Conservation (phyloP, 148 eudicot species). For the Talinum fruticosum region DNA sequence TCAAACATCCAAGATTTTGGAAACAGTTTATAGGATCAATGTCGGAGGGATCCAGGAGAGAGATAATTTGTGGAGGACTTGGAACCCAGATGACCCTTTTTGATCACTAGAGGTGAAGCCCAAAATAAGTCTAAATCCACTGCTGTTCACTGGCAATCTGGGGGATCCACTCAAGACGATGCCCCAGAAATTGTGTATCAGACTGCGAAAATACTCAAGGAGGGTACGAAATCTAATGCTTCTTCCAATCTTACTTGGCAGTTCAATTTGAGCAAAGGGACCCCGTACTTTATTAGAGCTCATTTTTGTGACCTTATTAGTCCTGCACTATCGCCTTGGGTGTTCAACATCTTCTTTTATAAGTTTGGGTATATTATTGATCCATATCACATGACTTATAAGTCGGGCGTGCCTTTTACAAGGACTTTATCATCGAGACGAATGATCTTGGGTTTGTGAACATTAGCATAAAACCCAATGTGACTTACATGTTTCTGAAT, state of each 20-base stretch:
- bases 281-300: slow-evolving; percentile 24
- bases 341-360: slow-evolving; percentile 29
- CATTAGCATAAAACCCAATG: slow-evolving; percentile 29
- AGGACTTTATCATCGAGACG: slow-evolving; percentile 34
- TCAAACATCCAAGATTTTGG: slow-evolving; percentile 9
- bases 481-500: slow-evolving; percentile 25
- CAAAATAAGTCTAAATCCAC: neutral
- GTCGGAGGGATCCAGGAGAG: slow-evolving; percentile 15
- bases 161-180: neutral
- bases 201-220: slow-evolving; percentile 7
- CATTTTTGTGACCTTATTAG: slow-evolving; percentile 43
- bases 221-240: neutral
- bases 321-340: accelerated
- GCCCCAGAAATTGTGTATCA: slow-evolving; percentile 6
- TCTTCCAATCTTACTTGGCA: slow-evolving; percentile 40
- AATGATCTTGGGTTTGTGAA: slow-evolving; percentile 26
- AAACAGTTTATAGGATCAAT: slow-evolving; percentile 23
- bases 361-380: neutral
- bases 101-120: slow-evolving; percentile 13
- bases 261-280: slow-evolving; percentile 28
- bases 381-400: neutral
- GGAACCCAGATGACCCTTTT: slow-evolving; percentile 23
- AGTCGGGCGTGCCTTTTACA: slow-evolving; percentile 26
- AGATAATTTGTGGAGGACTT: slow-evolving; percentile 9
- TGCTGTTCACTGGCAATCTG: too few species aligned